These are phyloP conservation scores for Fusarium metavorans DNA, from an alignment of 2,329 filamentous ascomycete species.

Conservation along the genomic window DNA sequence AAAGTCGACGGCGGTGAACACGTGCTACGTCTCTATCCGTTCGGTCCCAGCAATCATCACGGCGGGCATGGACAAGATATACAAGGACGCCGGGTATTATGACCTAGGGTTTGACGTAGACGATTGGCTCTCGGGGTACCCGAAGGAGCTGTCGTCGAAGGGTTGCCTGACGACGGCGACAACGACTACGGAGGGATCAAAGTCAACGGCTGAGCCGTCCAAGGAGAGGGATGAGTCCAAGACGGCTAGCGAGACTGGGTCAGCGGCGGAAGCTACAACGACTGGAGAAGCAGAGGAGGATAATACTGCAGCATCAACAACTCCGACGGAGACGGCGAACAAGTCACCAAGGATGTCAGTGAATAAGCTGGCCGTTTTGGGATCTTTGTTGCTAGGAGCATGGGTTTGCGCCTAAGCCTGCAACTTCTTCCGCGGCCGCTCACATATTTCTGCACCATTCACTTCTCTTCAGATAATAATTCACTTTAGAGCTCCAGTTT, in stretches of 20 bases:
- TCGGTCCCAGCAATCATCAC: conserved; percentile 13
- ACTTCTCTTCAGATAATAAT: neutral
- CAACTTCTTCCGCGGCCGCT: neutral
- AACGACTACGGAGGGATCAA: neutral
- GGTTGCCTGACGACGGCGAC: neutral
- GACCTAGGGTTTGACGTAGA: neutral
- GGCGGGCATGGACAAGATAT: neutral
- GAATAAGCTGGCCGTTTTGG: conserved; percentile 1
- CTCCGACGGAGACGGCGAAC: neutral
- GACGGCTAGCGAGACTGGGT: conserved; percentile 6
- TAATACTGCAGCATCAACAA: neutral
- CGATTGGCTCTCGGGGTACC: neutral
- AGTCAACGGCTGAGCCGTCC: neutral
- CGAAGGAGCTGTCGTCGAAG: neutral
- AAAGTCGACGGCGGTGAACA: conserved; percentile 21
- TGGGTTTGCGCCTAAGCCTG: neutral
- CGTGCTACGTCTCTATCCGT: conserved; percentile 4
- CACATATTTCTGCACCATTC: neutral
- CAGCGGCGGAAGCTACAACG: neutral
- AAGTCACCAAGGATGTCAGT: neutral
- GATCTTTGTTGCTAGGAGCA: conserved; percentile 5
- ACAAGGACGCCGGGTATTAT: neutral
- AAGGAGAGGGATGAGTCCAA: neutral
- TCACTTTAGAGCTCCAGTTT: neutral
- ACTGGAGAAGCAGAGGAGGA: neutral